A percentile compares a stretch with the other conserved stretches of the same genome.
phyloP scores from a whole-genome alignment of 352 stramenopile genomes.

The Pythium aristosporum region DNA sequence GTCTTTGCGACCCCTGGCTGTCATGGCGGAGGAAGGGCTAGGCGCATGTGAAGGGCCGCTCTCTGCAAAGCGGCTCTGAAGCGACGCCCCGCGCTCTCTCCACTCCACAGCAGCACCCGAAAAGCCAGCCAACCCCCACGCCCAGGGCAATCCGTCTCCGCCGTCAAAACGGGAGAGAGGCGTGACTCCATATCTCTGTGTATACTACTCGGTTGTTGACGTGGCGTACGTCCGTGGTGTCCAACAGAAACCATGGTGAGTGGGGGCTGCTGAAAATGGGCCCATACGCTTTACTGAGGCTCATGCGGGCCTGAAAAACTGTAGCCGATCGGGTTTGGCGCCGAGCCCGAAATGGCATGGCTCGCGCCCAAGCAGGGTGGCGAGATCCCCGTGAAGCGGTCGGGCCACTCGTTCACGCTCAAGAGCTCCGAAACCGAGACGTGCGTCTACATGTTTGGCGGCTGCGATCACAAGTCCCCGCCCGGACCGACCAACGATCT shows the following conservation, averaged over 20 bases:
- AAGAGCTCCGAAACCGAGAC: slow-evolving; percentile 70
- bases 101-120: background rate
- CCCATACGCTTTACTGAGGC: background rate
- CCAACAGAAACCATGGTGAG: slow-evolving; percentile 8
- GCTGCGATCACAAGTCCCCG: slow-evolving; percentile 89
- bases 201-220: background rate
- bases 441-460: slow-evolving; percentile 83
- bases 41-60: slow-evolving; percentile 2
- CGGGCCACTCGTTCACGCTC: slow-evolving; percentile 94
- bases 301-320: background rate
- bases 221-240: background rate
- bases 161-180: background rate
- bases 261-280: background rate
- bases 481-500: slow-evolving; percentile 94
- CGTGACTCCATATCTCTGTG: background rate
- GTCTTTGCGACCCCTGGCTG: slow-evolving; percentile 9
- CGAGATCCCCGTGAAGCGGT: slow-evolving; percentile 93
- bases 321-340: slow-evolving; percentile 80
- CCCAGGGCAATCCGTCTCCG: background rate
- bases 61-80: background rate
- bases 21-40: background rate
- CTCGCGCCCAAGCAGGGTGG: slow-evolving; percentile 87
- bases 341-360: slow-evolving; percentile 90
- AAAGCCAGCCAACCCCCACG: background rate
- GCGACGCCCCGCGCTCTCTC: background rate